These are phyloP conservation scores for Candida sp. DNA, from an alignment of 1,139 yeast species.

Conservation along the genomic window DNA sequence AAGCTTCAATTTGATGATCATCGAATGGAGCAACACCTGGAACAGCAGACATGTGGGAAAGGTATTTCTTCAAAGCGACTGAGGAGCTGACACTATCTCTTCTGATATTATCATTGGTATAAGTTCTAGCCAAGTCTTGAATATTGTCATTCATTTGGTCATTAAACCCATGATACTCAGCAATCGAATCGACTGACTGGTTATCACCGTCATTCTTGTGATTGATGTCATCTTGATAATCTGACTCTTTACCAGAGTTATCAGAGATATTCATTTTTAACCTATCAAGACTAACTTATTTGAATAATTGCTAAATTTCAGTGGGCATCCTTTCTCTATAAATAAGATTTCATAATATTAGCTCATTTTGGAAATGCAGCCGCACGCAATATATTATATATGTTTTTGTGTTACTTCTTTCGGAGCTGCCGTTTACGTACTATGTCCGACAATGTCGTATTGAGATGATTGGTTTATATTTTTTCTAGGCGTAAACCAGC, in stretches of 20 bases:
- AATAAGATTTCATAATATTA: too few species aligned
- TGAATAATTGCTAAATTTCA: too few species aligned
- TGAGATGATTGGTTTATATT: too few species aligned
- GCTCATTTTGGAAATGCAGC: too few species aligned
- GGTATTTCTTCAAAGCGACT: slow-evolving; percentile 18
- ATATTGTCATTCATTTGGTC: slow-evolving; percentile 23
- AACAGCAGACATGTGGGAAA: slow-evolving; percentile 50
- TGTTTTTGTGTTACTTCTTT: too few species aligned
- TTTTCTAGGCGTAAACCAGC: too few species aligned
- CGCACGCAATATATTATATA: too few species aligned
- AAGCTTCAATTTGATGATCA: slow-evolving; percentile 9
- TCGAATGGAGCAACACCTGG: slow-evolving; percentile 44
- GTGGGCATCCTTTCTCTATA: too few species aligned
- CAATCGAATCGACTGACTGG: slow-evolving; percentile 16
- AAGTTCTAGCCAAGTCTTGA: slow-evolving; percentile 30
- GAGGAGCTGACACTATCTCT: slow-evolving; percentile 43
- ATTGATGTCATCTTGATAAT: not conserved
- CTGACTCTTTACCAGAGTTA: slow-evolving; percentile 3
- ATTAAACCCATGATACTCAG: slow-evolving; percentile 27
- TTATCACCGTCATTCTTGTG: not conserved
- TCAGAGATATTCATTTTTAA: slow-evolving; percentile 3
- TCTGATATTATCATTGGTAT: slow-evolving; percentile 28
- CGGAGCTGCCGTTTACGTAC: too few species aligned
- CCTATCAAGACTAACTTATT: too few species aligned
- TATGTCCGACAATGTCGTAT: not conserved